Evolutionary conservation across 2,329 filamentous ascomycete genomes (phyloP).

Genomic region (Colletotrichum lupini): DNA sequence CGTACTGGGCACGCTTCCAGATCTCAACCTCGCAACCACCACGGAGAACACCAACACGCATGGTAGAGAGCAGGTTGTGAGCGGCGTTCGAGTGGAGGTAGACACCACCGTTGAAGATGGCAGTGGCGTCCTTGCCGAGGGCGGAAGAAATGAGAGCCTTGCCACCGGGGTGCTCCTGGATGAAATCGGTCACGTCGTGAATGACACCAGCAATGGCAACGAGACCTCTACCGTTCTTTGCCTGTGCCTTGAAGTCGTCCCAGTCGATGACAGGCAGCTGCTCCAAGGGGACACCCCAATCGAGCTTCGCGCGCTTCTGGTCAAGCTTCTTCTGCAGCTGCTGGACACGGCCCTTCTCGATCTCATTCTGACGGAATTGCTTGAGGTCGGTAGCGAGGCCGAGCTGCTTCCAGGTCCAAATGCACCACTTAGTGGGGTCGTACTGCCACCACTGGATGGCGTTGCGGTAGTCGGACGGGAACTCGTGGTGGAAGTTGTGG

Average conservation of each 20-base stretch:
- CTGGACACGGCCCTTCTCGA: constrained; percentile 90
- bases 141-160: constrained; percentile 86
- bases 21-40: constrained; percentile 92
- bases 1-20: constrained; percentile 87
- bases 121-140: constrained; percentile 88
- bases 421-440: constrained; percentile 91
- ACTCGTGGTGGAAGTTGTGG: constrained; percentile 97
- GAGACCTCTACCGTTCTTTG: constrained; percentile 81
- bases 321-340: constrained; percentile 94
- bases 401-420: constrained; percentile 85
- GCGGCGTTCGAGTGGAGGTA: constrained; percentile 92
- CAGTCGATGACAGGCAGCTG: constrained; percentile 87
- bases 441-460: constrained; percentile 93
- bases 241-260: constrained; percentile 84
- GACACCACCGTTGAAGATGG: constrained; percentile 92
- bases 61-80: constrained; percentile 88
- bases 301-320: constrained; percentile 82
- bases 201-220: constrained; percentile 85
- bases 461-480: constrained; percentile 93
- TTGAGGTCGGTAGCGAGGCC: constrained; percentile 89
- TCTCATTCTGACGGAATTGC: constrained; percentile 91
- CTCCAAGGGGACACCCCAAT: constrained; percentile 89
- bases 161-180: constrained; percentile 91
- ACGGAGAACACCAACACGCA: constrained; percentile 87
- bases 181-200: constrained; percentile 85